Evolutionary conservation across 148 eudicot species (phyloP), one percentile per base, ranked within the genome.

Genomic region (Drosera capensis): DNA sequence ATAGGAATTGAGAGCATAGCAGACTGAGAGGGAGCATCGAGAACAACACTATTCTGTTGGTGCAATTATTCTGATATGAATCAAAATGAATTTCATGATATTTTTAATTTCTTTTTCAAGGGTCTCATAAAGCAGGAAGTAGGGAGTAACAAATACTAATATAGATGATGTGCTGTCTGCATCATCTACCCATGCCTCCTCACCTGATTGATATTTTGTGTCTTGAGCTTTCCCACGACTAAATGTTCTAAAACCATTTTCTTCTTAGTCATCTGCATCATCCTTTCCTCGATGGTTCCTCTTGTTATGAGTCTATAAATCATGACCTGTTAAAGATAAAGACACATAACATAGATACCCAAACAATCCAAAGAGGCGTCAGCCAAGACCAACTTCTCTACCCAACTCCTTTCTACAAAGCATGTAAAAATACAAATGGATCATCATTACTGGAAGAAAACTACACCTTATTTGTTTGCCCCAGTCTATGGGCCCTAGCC

Each of bases 401-500:
- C 9, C 31, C 9, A 28, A n/a, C n/a, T 3, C 31, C 31, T 28
- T 43, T 14, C 47, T 1, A 3, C 11, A 20, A 7, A 12, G 16
- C 8, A 20, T 8, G 23, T 20, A 26, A 47, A 13, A 2, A 21
- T 20, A 36, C 34, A n/a, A 51, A 17, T 25, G 8, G 20, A 44
- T 14, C 8, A 28, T 20, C 8, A 3, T 17, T 16, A 7, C 15
- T 34, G 28, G 37, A 48, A 20, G 43, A 23, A 46, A 38, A 2
- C 20, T 64, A 35, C 57, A 80, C 99, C 94, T 85, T 92, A 52
- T 85, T 92, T 26, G 82, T 85, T 65, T 92, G 99, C 39, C 99
- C 99, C 48, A 92, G 88, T 12, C 95, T 71, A 64, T 92, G 99
- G 40, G 99, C 99, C 70, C 99, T 78, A 31, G 99, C 95, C 99